These are phyloP conservation scores for Aspergillus egyptiacus DNA, from an alignment of 495 filamentous ascomycete species.

Conservation along the genomic window DNA sequence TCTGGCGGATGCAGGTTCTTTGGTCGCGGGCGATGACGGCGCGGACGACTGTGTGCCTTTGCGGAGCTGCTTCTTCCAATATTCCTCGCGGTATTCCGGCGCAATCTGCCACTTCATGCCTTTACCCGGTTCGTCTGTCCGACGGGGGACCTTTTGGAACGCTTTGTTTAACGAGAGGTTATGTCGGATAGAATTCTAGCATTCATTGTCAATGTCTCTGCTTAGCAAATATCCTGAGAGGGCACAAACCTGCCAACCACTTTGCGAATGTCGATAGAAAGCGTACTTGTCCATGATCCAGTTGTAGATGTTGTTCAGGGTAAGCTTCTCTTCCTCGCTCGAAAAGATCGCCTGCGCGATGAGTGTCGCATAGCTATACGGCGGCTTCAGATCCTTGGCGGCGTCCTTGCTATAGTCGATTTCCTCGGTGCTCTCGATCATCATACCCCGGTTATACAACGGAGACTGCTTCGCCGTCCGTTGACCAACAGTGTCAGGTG, in stretches of 20 bases:
- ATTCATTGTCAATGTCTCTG: slow-evolving; percentile 1
- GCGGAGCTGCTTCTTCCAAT: slow-evolving; percentile 52
- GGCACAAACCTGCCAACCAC: slow-evolving; percentile 78
- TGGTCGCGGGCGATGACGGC: slow-evolving; percentile 42
- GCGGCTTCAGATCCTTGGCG: slow-evolving; percentile 84
- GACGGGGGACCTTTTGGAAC: slow-evolving; percentile 85
- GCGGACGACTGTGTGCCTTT: slow-evolving; percentile 44
- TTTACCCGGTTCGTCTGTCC: slow-evolving; percentile 93
- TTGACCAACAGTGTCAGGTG: slow-evolving; percentile 37
- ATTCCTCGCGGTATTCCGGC: slow-evolving; percentile 70
- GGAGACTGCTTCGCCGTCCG: slow-evolving; percentile 53
- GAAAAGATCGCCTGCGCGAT: slow-evolving; percentile 92
- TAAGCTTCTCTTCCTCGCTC: slow-evolving; percentile 77
- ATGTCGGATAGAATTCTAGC: slow-evolving; percentile 89
- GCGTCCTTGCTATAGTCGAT: slow-evolving; percentile 81
- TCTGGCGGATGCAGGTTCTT: slow-evolving; percentile 28
- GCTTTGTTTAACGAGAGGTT: slow-evolving; percentile 90
- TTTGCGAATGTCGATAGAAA: slow-evolving; percentile 76
- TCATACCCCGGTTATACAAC: slow-evolving; percentile 59
- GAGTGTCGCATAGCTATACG: slow-evolving; percentile 93
- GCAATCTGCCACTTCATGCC: slow-evolving; percentile 98
- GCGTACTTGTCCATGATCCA: slow-evolving; percentile 86
- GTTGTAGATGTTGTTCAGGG: slow-evolving; percentile 81
- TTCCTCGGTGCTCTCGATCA: slow-evolving; percentile 68
- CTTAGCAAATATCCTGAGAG: not conserved